Evolutionary conservation across 805 yeast genomes (phyloP).

Genomic region (Starmera dryadoides): DNA sequence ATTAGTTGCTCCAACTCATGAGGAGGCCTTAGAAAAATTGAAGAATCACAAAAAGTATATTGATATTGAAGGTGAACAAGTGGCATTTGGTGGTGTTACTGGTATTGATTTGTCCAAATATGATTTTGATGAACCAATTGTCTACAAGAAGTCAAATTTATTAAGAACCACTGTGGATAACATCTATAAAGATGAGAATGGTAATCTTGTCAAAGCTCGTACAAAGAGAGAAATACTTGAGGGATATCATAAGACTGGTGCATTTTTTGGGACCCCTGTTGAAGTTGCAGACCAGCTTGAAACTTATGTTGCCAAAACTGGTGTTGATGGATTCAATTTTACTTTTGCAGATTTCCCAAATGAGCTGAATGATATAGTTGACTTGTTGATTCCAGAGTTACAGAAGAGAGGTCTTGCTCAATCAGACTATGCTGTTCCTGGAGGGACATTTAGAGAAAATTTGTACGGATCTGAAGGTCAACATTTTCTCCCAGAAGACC

Average conservation of each 20-base stretch:
- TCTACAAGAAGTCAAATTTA: not conserved
- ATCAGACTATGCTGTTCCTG: constrained; percentile 27
- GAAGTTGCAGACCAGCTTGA: constrained; percentile 33
- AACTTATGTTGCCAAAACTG: constrained; percentile 29
- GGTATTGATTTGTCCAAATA: constrained; percentile 28
- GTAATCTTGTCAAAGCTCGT: not conserved
- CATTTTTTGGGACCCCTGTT: constrained; percentile 13
- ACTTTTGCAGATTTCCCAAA: constrained; percentile 29
- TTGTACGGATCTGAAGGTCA: constrained; percentile 17
- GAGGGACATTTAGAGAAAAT: constrained; percentile 28
- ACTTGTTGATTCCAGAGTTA: constrained; percentile 28
- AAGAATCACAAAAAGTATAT: constrained; percentile 24
- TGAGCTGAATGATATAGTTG: constrained; percentile 30
- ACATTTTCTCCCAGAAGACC: constrained; percentile 9
- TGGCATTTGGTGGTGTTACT: constrained; percentile 35
- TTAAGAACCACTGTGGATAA: not conserved
- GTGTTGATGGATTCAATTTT: constrained; percentile 36
- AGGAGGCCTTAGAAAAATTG: constrained; percentile 31
- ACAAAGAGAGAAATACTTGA: constrained; percentile 20
- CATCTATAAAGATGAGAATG: not conserved
- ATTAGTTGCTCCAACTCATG: constrained; percentile 29
- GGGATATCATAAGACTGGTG: too few relatives aligned
- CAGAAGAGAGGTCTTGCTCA: constrained; percentile 25
- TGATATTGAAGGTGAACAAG: constrained; percentile 34
- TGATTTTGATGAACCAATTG: constrained; percentile 23